A percentile compares a stretch with the other conserved stretches of the same genome.
Conservation (phyloP, 108 stramenopile species). For the Skeletonema tropicum region DNA sequence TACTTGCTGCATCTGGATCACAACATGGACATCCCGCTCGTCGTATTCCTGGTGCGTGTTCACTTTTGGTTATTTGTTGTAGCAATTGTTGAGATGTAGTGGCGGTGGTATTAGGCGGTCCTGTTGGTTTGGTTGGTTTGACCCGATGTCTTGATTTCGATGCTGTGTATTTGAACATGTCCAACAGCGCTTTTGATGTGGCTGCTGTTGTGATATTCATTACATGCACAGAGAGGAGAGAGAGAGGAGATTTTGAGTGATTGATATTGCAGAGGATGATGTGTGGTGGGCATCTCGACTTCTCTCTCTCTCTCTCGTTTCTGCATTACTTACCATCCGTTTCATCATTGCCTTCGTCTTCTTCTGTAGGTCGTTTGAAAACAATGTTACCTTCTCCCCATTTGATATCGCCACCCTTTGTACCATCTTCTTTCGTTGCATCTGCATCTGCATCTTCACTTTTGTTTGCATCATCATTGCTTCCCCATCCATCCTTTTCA, state of each 20-base stretch:
- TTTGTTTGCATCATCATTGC: not conserved
- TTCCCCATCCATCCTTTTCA: constrained; percentile 47
- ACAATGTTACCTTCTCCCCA: constrained; percentile 10
- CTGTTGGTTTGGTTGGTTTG: not conserved
- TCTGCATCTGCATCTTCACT: not conserved
- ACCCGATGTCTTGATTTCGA: not conserved
- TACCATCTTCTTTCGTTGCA: constrained; percentile 7
- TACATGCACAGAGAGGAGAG: no score
- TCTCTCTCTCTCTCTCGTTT: not conserved
- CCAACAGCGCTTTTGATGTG: not conserved
- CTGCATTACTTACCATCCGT: constrained; percentile 15
- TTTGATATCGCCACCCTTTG: constrained; percentile 5
- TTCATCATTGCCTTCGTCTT: constrained; percentile 19
- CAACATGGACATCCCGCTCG: constrained; percentile 85
- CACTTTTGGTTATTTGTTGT: constrained; percentile 51
- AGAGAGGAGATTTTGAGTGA: not conserved
- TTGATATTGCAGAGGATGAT: no score
- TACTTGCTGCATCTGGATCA: constrained; percentile 64
- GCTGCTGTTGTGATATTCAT: not conserved
- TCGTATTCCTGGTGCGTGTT: constrained; percentile 81
- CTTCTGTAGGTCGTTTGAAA: constrained; percentile 11
- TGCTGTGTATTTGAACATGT: not conserved
- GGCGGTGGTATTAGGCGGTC: constrained; percentile 11
- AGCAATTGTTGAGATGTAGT: constrained; percentile 35
- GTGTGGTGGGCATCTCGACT: not conserved